Evolutionary conservation across 208 protist species (phyloP).

Genomic region (Crithidia acanthocephali): DNA sequence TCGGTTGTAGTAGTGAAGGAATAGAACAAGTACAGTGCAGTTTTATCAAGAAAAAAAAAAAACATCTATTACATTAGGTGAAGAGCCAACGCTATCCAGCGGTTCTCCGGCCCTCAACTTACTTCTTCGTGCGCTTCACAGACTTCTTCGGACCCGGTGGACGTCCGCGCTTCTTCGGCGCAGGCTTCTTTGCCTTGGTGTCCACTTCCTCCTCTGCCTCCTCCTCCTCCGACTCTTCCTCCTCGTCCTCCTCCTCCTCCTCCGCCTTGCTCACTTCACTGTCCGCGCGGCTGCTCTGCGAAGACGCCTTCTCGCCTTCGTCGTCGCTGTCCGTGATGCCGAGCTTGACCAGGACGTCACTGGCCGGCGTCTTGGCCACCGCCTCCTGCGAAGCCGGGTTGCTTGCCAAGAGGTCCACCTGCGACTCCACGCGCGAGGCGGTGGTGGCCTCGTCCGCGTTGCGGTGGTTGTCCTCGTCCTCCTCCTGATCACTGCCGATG

Average conservation of each 20-base stretch:
- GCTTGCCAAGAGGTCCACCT: conserved; percentile 3
- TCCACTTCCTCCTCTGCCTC: conserved; percentile 26
- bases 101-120: too few relatives aligned
- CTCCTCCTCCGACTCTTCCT: conserved; percentile 28
- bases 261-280: conserved; percentile 9
- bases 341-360: conserved; percentile 20
- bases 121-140: conserved; percentile 63
- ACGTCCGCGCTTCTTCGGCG: conserved; percentile 32
- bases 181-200: conserved; percentile 30
- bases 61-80: conserved; percentile 1
- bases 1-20: too few relatives aligned
- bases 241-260: conserved; percentile 16
- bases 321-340: conserved; percentile 47
- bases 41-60: not conserved
- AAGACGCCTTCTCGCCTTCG: conserved; percentile 34
- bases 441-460: too few relatives aligned
- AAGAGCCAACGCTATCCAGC: too few relatives aligned
- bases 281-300: conserved; percentile 27
- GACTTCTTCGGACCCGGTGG: conserved; percentile 26
- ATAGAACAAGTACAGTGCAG: too few relatives aligned
- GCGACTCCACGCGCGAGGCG: not conserved
- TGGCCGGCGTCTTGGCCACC: not conserved
- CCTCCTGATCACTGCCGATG: conserved; percentile 37
- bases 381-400: not conserved
- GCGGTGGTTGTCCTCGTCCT: conserved; percentile 7